Base-by-base conservation (phyloP, 805 yeast genomes). In the Monosporozyma aquatica region DNA sequence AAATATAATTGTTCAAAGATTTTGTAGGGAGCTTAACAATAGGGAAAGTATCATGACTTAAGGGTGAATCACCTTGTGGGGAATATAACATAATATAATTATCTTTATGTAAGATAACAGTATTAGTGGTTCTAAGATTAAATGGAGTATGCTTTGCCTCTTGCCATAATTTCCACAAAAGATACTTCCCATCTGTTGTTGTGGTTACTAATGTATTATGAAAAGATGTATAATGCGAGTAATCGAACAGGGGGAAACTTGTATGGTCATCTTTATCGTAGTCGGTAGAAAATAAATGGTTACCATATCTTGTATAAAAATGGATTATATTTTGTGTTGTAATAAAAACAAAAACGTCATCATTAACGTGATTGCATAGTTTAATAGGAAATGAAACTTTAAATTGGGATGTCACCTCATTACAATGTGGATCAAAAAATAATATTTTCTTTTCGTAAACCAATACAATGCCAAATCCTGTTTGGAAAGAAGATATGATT, bases 11-110 rank as follows among this genome's bases (percentile, higher is more conserved):
- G 35, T 62, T 62, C 17, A 53, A 41, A 2, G 62, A 57, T 32
- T 52, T 53, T 9, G 65, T 58, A 3, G 65, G 65, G 9, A 62
- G 40, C 39, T 52, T 58, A 4, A 56, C 44, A 13, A 50, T 45
- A 25, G 57, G 57, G 13, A 56, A 47, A 8, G 37, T 42, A 32
- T 54, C 55, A 20, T 47, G 49, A 20, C 47, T 47, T 10, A 43
- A 18, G 3, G 50, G 45, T 5, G 56, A 30, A 30, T 56, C 62
- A 11, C 45, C 44, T 15, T 49, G 41, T 8, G 61, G 58, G 2
- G 62, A 58, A 43, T 55, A 58, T 10, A 57, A 32, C 32, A 58
- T 43, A 27, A 61, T 49, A 39, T 59, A 58, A 27, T 59, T 60
- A n/a, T 48, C 48, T n/a, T 49, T 47, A 39, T 54, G 46, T 15